Base-by-base conservation (phyloP, 805 yeast genomes). In the Hanseniaspora occidentalis region DNA sequence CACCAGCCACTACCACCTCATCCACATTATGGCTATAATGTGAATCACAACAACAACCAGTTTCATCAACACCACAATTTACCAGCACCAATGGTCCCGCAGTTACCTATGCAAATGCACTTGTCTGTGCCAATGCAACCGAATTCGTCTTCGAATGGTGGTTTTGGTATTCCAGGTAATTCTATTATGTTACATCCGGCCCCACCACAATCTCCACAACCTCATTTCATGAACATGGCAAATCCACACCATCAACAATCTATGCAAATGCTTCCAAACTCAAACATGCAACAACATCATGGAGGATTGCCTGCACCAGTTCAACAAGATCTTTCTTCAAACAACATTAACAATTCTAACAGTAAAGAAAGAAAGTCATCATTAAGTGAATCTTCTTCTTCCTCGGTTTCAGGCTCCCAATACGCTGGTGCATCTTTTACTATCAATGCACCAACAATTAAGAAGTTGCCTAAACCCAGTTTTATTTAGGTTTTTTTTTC, bases 381-480 rank as follows among this genome's bases (percentile, higher is more conserved):
- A n/a, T n/a, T n/a, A n/a, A n/a, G 16, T 5, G 33, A 13, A 6
- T 10, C 33, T 29, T 29, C 33, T 29, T 29, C 33, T 14, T n/a
- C 33, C 4, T 14, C 33, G 8, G 9, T n/a, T 14, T n/a, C 17
- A n/a, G 33, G 18, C 4, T 29, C 33, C 10, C 36, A 33, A 19
- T 45, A 56, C 41, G 63, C 63, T 6, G 63, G 63, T 42, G 63
- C 60, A 6, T 57, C 63, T 1, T 58, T 58, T 41, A 56, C 63
- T 13, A 52, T 58, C 8, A 51, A 52, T 41, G 47, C 51, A 18
- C 63, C 63, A 13, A 49, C 54, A 19, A 51, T 54, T 29, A 47
- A 52, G 29, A 54, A 52, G 17, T 44, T 58, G 31, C 63, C 63
- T 14, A 58, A 58, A 42, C 63, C 63, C 37, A 58, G 60, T 45